Base-by-base conservation (phyloP, 495 filamentous ascomycete genomes). In the Neurospora cerealis region DNA sequence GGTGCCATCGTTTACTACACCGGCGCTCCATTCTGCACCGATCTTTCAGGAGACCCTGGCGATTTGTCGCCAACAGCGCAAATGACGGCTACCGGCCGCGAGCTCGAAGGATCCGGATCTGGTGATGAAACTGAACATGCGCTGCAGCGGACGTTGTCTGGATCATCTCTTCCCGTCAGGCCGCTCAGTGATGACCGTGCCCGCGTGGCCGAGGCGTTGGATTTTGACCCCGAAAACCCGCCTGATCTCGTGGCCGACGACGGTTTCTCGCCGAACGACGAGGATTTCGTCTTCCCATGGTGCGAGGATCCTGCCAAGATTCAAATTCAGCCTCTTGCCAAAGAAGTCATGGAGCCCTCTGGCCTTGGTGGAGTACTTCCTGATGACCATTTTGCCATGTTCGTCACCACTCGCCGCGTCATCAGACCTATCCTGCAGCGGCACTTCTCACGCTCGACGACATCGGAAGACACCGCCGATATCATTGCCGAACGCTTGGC, bases 1-100 rank as follows among this genome's bases (percentile, higher is more conserved):
- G 93, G 93, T 15, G 90, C 93, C 24, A 93, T 94, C 76, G 91
- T 93, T 69, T 95, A 91, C 78, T 95, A 94, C 80, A 91, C 90
- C 72, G 88, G 89, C 34, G 89, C 90, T 7, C 86, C 85, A 2
- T 95, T 95, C 79, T 94, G 88, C 80, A 93, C 90, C 15, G 93
- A 95, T 82, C 85, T 94, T 5, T 92, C 88, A 69, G 87, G 89
- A n/a, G 89, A 93, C 77, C 81, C 83, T 62, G 80, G 78, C 71
- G 83, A 79, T 73, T 74, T 77, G 40, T 87, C 80, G 5, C 79
- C 79, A 66, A 78, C 74, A 72, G 83, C 77, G 1, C 83, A 81
- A 77, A 83, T 83, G 78, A 81, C 79, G 21, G 85, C 81, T 70
- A 80, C 75, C 28, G 82, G 80, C 4, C 77, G 77, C 54, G 77